Percentiles rank a stretch among this genome's conserved stretches.
Conservation (phyloP, 305 asterid species). For the Vinca major region DNA sequence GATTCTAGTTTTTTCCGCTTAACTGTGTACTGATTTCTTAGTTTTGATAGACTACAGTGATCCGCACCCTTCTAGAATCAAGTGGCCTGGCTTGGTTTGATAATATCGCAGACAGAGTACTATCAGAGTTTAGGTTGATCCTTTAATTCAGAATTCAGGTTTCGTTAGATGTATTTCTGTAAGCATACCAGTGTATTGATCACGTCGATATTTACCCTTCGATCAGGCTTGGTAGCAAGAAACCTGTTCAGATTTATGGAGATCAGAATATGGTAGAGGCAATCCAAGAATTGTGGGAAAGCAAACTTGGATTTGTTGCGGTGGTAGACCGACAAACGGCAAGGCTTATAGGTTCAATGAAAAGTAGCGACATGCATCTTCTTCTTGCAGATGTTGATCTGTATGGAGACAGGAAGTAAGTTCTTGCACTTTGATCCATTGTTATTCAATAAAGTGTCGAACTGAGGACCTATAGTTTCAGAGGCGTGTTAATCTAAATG, state of each 20-base stretch:
- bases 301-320: slow-evolving; percentile 4
- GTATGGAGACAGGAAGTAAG: slow-evolving; percentile 12
- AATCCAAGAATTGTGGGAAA: slow-evolving; percentile 13
- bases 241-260: slow-evolving; percentile 11
- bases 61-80: slow-evolving; percentile 14
- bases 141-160: background rate
- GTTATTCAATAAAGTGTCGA: too few relatives aligned
- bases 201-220: background rate
- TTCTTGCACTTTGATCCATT: background rate
- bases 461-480: too few relatives aligned
- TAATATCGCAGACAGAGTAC: slow-evolving; percentile 11
- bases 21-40: background rate
- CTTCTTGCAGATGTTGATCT: slow-evolving; percentile 11
- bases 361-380: slow-evolving; percentile 8
- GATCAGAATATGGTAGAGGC: slow-evolving; percentile 15
- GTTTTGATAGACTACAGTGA: slow-evolving; percentile 15
- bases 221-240: slow-evolving; percentile 6
- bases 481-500: background rate
- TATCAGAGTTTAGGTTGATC: slow-evolving; percentile 15
- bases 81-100: slow-evolving; percentile 19
- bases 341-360: slow-evolving; percentile 10
- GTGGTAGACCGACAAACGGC: slow-evolving; percentile 8
- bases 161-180: too few relatives aligned
- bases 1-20: background rate
- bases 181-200: too few relatives aligned